Conservation (phyloP, 805 yeast genomes). For the Zygoascus biomembranicola region DNA sequence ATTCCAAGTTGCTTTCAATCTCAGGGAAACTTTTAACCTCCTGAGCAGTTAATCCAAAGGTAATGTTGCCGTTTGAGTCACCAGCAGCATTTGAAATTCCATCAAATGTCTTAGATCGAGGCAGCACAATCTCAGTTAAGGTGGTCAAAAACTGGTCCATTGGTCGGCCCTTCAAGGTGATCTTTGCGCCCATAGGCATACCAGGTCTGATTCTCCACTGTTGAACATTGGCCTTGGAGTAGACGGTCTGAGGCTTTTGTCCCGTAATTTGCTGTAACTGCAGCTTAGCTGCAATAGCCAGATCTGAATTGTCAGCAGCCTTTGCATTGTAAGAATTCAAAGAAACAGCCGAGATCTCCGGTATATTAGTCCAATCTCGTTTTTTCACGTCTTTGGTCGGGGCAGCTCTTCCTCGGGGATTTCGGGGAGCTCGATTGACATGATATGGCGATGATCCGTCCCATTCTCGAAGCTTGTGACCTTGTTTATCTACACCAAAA, state of each 20-base stretch:
- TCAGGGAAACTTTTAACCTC: slow-evolving; percentile 86
- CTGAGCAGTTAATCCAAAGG: slow-evolving; percentile 73
- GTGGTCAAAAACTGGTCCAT: slow-evolving; percentile 83
- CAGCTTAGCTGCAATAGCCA: slow-evolving; percentile 65
- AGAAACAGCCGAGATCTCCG: slow-evolving; percentile 57
- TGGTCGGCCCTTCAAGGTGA: slow-evolving; percentile 65
- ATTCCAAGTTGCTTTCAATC: slow-evolving; percentile 79
- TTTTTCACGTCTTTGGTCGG: slow-evolving; percentile 69
- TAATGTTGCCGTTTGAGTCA: slow-evolving; percentile 75
- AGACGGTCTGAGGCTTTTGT: slow-evolving; percentile 64
- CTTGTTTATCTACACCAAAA: slow-evolving; percentile 44
- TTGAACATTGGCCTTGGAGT: slow-evolving; percentile 70
- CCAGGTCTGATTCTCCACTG: slow-evolving; percentile 84
- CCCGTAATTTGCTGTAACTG: slow-evolving; percentile 95
- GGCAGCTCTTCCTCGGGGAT: slow-evolving; percentile 67
- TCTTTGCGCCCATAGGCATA: slow-evolving; percentile 85
- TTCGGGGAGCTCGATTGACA: slow-evolving; percentile 66
- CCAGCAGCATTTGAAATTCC: slow-evolving; percentile 76
- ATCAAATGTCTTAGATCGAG: slow-evolving; percentile 79
- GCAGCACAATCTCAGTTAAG: slow-evolving; percentile 83
- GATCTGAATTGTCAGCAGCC: slow-evolving; percentile 53
- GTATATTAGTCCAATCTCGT: slow-evolving; percentile 60
- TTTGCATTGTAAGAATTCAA: slow-evolving; percentile 69
- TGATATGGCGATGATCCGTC: slow-evolving; percentile 84
- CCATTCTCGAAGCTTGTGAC: slow-evolving; percentile 76